Evolutionary conservation across 495 filamentous ascomycete species (phyloP).

Genomic region (Zalerion maritima): DNA sequence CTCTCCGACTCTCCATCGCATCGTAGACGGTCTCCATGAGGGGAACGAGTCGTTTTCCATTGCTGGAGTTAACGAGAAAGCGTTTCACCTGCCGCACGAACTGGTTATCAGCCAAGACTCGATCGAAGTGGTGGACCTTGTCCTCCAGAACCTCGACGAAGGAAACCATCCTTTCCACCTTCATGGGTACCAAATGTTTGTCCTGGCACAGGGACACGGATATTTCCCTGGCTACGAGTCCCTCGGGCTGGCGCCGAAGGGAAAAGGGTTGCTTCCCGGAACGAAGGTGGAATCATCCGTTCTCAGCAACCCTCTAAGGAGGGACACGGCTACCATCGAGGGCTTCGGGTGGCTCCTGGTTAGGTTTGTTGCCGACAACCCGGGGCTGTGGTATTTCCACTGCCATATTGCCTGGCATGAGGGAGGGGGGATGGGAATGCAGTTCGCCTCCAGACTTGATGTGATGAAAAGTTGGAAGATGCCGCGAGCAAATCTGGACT

Average conservation of each 20-base stretch:
- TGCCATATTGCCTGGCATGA: slow-evolving; percentile 46
- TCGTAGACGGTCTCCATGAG: slow-evolving; percentile 31
- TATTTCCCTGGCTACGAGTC: slow-evolving; percentile 30
- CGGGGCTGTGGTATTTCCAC: slow-evolving; percentile 38
- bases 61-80: slow-evolving; percentile 34
- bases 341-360: slow-evolving; percentile 19
- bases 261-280: slow-evolving; percentile 12
- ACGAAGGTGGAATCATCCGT: slow-evolving; percentile 5
- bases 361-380: slow-evolving; percentile 18
- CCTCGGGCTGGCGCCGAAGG: slow-evolving; percentile 9
- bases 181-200: slow-evolving; percentile 47
- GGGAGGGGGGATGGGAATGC: slow-evolving; percentile 46
- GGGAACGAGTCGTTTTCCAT: slow-evolving; percentile 32
- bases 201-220: slow-evolving; percentile 38
- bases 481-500: slow-evolving; percentile 24
- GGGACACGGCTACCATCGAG: slow-evolving; percentile 27
- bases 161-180: slow-evolving; percentile 53
- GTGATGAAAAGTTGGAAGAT: slow-evolving; percentile 25
- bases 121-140: slow-evolving; percentile 41
- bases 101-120: slow-evolving; percentile 24
- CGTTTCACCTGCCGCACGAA: slow-evolving; percentile 32
- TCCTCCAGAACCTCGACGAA: slow-evolving; percentile 50
- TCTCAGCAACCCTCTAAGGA: slow-evolving; percentile 13
- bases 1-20: slow-evolving; percentile 27
- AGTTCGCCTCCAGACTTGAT: slow-evolving; percentile 37